Evolutionary conservation across 257 asterid species (phyloP).

Genomic region (Jaltomata sinuosa): DNA sequence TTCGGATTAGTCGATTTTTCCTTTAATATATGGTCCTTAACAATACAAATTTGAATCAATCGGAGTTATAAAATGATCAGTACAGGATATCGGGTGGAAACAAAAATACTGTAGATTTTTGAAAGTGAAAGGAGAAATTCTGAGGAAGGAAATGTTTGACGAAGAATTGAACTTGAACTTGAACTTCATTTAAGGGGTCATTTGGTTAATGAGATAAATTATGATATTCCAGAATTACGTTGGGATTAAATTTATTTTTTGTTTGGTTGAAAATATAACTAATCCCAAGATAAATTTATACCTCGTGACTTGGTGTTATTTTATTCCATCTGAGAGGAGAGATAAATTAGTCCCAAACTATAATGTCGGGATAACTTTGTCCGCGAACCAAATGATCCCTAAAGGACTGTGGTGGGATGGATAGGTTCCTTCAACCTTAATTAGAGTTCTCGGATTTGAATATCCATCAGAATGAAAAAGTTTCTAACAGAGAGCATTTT

Average conservation of each 20-base stretch:
- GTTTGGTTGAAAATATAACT: background rate
- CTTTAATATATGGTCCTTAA: no score
- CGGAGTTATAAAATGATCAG: background rate
- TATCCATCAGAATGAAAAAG: no score
- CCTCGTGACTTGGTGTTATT: background rate
- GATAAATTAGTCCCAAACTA: background rate
- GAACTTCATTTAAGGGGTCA: background rate
- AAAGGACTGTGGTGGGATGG: background rate
- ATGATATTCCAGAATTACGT: background rate
- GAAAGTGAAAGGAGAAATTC: background rate
- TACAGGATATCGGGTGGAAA: background rate
- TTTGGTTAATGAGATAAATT: background rate
- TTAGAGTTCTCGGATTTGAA: no score
- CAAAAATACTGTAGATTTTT: background rate
- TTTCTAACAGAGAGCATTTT: no score
- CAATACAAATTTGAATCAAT: background rate
- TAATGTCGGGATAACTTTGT: fast-evolving
- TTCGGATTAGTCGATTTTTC: no score
- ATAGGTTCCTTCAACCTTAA: fast-evolving
- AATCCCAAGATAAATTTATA: background rate
- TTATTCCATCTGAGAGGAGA: background rate
- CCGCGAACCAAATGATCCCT: fast-evolving
- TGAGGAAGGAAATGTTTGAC: background rate
- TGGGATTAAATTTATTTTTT: background rate
- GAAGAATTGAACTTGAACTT: constrained; percentile 13